Evolutionary conservation across 2,329 filamentous ascomycete species (phyloP).

Genomic region (Pseudogymnoascus sp.): DNA sequence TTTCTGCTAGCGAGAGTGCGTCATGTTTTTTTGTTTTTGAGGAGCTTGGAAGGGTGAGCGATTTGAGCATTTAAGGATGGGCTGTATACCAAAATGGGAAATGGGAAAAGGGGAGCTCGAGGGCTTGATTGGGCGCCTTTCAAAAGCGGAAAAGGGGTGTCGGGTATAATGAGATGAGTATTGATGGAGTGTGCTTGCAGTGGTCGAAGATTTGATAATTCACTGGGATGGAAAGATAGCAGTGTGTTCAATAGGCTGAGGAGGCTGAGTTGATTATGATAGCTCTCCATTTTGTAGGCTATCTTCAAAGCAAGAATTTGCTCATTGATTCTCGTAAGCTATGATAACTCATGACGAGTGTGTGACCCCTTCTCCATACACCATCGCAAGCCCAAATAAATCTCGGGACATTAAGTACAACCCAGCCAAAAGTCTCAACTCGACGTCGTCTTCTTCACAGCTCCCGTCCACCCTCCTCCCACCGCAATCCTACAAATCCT

Average conservation of each 20-base stretch:
- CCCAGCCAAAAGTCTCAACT: background rate
- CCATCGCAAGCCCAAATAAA: background rate
- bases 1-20: background rate
- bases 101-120: background rate
- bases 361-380: background rate
- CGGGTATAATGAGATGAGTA: background rate
- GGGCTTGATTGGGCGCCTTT: background rate
- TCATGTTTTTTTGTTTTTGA: background rate
- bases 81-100: background rate
- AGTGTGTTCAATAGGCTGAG: background rate
- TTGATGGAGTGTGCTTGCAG: background rate
- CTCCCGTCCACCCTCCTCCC: no score
- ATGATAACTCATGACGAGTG: background rate
- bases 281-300: background rate
- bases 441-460: background rate
- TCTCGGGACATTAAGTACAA: background rate
- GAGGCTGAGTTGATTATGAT: background rate
- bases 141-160: background rate
- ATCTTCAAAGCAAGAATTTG: background rate
- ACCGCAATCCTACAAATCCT: slow-evolving; percentile 42
- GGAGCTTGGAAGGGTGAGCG: background rate
- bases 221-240: no score
- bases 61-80: background rate
- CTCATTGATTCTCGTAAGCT: background rate
- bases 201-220: background rate